phyloP scores from a whole-genome alignment of 208 protist species.

The Crithidia bombi region DNA sequence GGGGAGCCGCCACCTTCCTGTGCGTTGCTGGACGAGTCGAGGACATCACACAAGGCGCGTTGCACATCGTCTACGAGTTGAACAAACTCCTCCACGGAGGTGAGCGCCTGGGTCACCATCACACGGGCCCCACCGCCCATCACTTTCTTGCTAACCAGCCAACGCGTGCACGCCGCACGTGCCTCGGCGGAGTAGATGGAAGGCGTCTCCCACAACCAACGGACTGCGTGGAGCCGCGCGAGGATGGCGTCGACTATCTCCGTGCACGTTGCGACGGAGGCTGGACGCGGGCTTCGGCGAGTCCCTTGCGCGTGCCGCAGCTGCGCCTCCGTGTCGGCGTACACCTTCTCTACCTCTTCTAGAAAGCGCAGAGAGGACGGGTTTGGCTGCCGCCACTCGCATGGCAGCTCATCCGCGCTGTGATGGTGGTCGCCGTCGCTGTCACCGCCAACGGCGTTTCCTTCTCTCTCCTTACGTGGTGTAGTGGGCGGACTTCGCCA shows the following conservation, averaged over 20 bases:
- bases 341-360: conserved; percentile 8
- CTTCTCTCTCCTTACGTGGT: not conserved
- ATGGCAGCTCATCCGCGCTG: not conserved
- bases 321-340: conserved; percentile 16
- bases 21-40: not conserved
- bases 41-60: conserved; percentile 14
- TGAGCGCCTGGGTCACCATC: conserved; percentile 49
- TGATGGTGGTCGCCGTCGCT: not conserved
- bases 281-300: not conserved
- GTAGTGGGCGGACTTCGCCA: not conserved
- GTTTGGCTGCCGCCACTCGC: not conserved
- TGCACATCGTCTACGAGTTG: conserved; percentile 32
- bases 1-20: not conserved
- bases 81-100: conserved; percentile 39
- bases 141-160: conserved; percentile 14
- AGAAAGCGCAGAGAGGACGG: conserved; percentile 15
- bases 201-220: conserved; percentile 21
- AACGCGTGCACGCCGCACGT: conserved; percentile 11
- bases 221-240: conserved; percentile 16
- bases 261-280: conserved; percentile 8
- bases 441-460: not conserved
- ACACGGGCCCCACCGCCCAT: conserved; percentile 12
- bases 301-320: conserved; percentile 17
- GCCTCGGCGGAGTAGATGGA: conserved; percentile 17
- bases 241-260: not conserved